Conservation (phyloP, 176 grass and related monocot species). For the Avena insularis region DNA sequence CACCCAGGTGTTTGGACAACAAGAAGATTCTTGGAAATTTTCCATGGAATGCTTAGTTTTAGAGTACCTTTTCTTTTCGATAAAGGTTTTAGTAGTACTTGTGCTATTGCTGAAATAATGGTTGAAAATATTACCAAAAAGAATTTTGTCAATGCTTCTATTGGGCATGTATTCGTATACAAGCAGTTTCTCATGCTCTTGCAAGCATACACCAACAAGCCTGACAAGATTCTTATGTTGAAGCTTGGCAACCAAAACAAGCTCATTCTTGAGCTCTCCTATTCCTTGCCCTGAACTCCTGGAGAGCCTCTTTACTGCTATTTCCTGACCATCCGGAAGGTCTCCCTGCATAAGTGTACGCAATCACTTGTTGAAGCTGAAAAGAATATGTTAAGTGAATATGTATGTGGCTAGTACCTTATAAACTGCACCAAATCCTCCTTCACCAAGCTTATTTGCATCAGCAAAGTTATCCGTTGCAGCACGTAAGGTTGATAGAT, state of each 20-base stretch:
- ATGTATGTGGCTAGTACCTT: slow-evolving; percentile 50
- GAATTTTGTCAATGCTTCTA: slow-evolving; percentile 28
- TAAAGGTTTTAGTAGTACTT: background rate
- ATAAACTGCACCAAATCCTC: slow-evolving; percentile 81
- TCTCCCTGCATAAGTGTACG: slow-evolving; percentile 23
- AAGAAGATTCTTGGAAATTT: background rate
- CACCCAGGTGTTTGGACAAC: background rate
- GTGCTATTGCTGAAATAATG: background rate
- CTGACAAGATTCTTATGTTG: slow-evolving; percentile 38
- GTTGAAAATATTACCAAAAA: slow-evolving; percentile 27
- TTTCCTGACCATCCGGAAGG: slow-evolving; percentile 21
- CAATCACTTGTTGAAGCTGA: slow-evolving; percentile 15
- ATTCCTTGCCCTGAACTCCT: slow-evolving; percentile 22
- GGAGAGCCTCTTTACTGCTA: slow-evolving; percentile 32
- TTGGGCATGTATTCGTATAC: slow-evolving; percentile 29
- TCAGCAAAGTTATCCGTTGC: slow-evolving; percentile 71
- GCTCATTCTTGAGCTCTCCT: slow-evolving; percentile 34
- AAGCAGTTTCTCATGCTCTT: slow-evolving; percentile 26
- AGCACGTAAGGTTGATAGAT: slow-evolving; percentile 54
- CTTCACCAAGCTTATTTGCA: slow-evolving; percentile 70
- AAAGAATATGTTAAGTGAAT: background rate
- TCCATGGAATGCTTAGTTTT: background rate
- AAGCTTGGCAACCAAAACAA: slow-evolving; percentile 36
- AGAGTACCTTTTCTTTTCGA: background rate
- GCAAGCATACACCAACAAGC: slow-evolving; percentile 28